Conservation (phyloP, 129 eudicot species). For the Mikania micrantha region DNA sequence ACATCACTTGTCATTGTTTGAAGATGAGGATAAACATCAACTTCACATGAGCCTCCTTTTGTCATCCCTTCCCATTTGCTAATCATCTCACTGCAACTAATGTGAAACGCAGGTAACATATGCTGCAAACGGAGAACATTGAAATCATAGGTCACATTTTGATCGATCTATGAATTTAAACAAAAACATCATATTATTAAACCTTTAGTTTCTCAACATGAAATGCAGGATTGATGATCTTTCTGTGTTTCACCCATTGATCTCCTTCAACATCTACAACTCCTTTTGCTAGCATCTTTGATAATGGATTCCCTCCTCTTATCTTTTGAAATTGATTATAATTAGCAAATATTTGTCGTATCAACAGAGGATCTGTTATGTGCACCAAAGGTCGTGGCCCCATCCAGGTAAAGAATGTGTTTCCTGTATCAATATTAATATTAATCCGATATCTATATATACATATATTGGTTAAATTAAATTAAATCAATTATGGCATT, state of each 20-base stretch:
- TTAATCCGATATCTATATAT: too few species aligned
- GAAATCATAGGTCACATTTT: not conserved
- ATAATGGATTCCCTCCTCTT: conserved; percentile 19
- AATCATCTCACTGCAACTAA: conserved; percentile 18
- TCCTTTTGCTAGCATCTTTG: conserved; percentile 15
- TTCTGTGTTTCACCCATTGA: conserved; percentile 30
- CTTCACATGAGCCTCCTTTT: conserved; percentile 7
- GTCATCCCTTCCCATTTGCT: conserved; percentile 14
- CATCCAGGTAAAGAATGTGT: too few species aligned
- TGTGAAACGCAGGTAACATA: conserved; percentile 13
- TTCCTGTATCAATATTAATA: conserved; percentile 6
- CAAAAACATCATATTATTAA: not conserved
- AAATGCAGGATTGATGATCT: conserved; percentile 25
- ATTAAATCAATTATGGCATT: too few species aligned
- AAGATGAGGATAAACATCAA: conserved; percentile 15
- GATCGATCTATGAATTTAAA: not conserved
- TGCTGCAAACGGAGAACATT: not conserved
- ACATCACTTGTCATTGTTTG: conserved; percentile 17
- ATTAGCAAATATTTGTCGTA: conserved; percentile 12
- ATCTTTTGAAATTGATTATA: conserved; percentile 11
- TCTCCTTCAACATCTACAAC: conserved; percentile 18
- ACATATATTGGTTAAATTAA: too few species aligned
- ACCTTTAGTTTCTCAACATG: conserved; percentile 17
- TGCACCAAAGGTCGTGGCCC: too few species aligned
- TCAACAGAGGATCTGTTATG: too few species aligned